Percentiles rank a stretch among this genome's conserved stretches.
Conservation (phyloP, 2,329 filamentous ascomycete species). For the Phialophora expanda region DNA sequence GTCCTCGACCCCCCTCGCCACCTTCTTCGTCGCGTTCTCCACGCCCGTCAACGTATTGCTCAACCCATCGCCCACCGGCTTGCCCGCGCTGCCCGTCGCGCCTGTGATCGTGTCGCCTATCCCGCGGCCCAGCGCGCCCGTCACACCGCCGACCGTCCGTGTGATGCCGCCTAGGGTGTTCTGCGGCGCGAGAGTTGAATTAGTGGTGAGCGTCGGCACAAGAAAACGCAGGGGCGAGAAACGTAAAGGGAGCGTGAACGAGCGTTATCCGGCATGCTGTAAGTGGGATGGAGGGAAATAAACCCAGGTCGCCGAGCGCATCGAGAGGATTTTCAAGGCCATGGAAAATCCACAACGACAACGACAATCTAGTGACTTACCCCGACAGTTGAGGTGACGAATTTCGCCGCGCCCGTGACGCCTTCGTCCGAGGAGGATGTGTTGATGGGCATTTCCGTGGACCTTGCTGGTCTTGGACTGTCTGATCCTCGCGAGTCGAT, state of each 20-base stretch:
- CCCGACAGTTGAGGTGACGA: constrained; percentile 61
- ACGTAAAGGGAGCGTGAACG: too few species aligned
- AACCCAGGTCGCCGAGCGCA: too few species aligned
- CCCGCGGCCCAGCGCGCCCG: constrained; percentile 63
- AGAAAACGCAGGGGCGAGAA: too few species aligned
- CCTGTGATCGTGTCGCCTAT: constrained; percentile 62
- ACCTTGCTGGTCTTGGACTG: background rate
- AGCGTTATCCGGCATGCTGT: background rate
- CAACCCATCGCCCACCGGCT: constrained; percentile 62
- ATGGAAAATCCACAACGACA: too few species aligned
- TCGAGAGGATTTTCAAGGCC: too few species aligned
- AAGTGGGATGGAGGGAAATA: too few species aligned
- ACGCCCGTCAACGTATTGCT: constrained; percentile 60
- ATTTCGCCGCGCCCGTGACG: constrained; percentile 59
- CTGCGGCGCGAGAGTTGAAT: background rate
- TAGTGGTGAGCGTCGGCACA: too few species aligned
- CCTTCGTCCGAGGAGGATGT: constrained; percentile 44
- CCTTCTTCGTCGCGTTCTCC: constrained; percentile 56
- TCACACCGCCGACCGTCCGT: constrained; percentile 59
- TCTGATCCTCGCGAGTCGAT: background rate
- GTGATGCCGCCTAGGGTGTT: constrained; percentile 62
- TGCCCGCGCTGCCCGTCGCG: constrained; percentile 60
- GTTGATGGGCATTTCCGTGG: constrained; percentile 32
- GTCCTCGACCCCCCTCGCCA: constrained; percentile 62
- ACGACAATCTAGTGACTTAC: constrained; percentile 7